A percentile compares a stretch with the other conserved stretches of the same genome.
Conservation (phyloP, 148 eudicot genomes). For the Amaranthus palmeri region DNA sequence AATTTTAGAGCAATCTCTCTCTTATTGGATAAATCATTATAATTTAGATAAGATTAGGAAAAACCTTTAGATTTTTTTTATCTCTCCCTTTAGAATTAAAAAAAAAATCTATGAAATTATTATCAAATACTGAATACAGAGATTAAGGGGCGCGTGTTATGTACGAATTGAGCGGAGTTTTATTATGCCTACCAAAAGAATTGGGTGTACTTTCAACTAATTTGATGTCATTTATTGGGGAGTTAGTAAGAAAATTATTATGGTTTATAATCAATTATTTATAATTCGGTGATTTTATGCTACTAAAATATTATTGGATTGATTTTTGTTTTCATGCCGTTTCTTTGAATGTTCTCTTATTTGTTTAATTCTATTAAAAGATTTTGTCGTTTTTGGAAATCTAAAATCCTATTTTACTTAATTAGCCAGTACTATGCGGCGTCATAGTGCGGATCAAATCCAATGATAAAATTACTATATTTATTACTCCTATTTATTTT, state of each 20-base stretch:
- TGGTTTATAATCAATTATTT: conserved; percentile 7
- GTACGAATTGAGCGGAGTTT: too few relatives aligned
- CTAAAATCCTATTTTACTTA: too few relatives aligned
- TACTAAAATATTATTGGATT: conserved; percentile 2
- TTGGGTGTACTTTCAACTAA: too few relatives aligned
- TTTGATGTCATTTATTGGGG: not conserved
- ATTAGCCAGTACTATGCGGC: not conserved
- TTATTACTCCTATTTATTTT: too few relatives aligned
- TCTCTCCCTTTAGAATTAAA: too few relatives aligned
- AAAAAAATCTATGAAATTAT: too few relatives aligned
- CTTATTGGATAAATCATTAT: not conserved
- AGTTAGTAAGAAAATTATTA: not conserved
- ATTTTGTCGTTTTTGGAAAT: conserved; percentile 13
- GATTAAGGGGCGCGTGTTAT: too few relatives aligned
- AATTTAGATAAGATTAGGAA: not conserved
- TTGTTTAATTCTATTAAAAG: not conserved
- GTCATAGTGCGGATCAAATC: conserved; percentile 10
- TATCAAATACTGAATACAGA: too few relatives aligned
- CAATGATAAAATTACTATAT: not conserved
- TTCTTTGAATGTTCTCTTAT: conserved; percentile 6
- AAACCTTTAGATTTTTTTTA: too few relatives aligned
- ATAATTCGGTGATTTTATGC: conserved; percentile 21
- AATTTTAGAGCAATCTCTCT: not conserved
- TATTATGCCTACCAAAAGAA: too few relatives aligned
- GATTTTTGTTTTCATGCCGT: not conserved